A percentile compares a stretch with the other conserved stretches of the same genome.
These are phyloP conservation scores for Alternaria sp. DNA, from an alignment of 2,329 filamentous ascomycete genomes.

Conservation along the genomic window DNA sequence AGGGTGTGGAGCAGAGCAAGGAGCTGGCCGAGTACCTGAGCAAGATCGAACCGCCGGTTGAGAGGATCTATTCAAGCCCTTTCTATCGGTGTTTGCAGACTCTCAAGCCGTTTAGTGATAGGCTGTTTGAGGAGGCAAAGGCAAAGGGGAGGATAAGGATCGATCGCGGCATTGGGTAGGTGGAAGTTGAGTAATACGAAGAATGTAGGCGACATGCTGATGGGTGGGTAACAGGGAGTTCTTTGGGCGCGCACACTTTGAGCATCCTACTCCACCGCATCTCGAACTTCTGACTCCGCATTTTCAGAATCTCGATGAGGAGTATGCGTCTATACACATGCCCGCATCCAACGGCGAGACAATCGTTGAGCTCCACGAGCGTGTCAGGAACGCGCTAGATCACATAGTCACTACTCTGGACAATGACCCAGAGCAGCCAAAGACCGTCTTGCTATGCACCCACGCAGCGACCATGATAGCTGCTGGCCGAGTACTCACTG, in stretches of 20 bases:
- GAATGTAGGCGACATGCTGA: background rate
- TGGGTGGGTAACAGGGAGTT: slow-evolving; percentile 66
- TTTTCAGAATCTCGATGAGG: slow-evolving; percentile 64
- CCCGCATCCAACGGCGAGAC: slow-evolving; percentile 81
- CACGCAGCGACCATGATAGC: slow-evolving; percentile 92
- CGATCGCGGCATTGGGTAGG: slow-evolving; percentile 63
- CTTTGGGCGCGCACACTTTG: slow-evolving; percentile 86
- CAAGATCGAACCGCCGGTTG: slow-evolving; percentile 70
- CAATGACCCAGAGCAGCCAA: slow-evolving; percentile 66
- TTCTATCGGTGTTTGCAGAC: slow-evolving; percentile 55
- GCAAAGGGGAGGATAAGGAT: slow-evolving; percentile 57
- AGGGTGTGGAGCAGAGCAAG: slow-evolving; percentile 83
- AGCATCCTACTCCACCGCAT: slow-evolving; percentile 80
- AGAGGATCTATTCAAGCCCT: slow-evolving; percentile 72
- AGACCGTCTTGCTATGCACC: slow-evolving; percentile 79
- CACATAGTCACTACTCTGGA: slow-evolving; percentile 78
- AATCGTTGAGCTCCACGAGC: slow-evolving; percentile 79
- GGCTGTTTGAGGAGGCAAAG: slow-evolving; percentile 42
- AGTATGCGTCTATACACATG: slow-evolving; percentile 69
- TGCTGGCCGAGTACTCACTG: slow-evolving; percentile 82
- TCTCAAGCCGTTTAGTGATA: slow-evolving; percentile 51
- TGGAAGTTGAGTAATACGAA: slow-evolving; percentile 1
- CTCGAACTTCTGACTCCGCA: slow-evolving; percentile 72
- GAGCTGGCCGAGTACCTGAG: slow-evolving; percentile 75
- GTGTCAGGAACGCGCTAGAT: slow-evolving; percentile 74